Evolutionary conservation across 2,329 filamentous ascomycete species (phyloP).

Genomic region (Lasiodiplodia theobromae): DNA sequence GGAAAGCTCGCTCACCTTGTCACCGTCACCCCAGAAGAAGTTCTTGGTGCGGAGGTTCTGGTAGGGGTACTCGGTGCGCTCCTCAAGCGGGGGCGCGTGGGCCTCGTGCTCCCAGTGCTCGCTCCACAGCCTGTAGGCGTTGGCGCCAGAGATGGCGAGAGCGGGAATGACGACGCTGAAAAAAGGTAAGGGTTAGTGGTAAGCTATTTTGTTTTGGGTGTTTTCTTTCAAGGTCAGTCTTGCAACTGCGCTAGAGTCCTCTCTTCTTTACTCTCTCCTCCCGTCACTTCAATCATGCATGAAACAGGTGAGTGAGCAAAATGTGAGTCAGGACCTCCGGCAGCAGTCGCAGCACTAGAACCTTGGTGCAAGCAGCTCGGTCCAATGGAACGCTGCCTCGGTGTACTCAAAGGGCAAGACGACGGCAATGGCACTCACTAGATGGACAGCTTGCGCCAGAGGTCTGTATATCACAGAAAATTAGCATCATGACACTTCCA

Average conservation of each 20-base stretch:
- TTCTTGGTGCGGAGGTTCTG: conserved; percentile 98
- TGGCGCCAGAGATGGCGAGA: conserved; percentile 74
- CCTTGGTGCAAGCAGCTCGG: too few species aligned
- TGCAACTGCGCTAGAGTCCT: not conserved
- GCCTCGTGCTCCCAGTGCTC: conserved; percentile 97
- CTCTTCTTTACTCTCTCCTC: not conserved
- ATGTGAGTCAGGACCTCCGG: not conserved
- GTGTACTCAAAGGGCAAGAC: not conserved
- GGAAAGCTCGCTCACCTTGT: conserved; percentile 72
- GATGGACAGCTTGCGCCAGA: conserved; percentile 95
- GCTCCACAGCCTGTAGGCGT: conserved; percentile 90
- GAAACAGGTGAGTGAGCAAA: not conserved
- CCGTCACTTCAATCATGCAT: not conserved
- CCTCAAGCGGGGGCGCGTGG: conserved; percentile 86
- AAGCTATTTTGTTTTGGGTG: not conserved
- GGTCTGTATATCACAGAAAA: conserved; percentile 62
- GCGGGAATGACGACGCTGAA: conserved; percentile 76
- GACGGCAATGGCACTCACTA: conserved; percentile 70
- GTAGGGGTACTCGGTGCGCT: conserved; percentile 92
- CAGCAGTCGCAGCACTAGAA: not conserved
- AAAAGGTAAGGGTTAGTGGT: conserved; percentile 8
- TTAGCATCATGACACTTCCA: not conserved
- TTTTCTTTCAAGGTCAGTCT: not conserved
- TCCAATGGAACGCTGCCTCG: not conserved
- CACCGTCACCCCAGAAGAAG: conserved; percentile 92